Base-by-base conservation (phyloP, 2,329 filamentous ascomycete genomes). In the Verticillium klebahnii region DNA sequence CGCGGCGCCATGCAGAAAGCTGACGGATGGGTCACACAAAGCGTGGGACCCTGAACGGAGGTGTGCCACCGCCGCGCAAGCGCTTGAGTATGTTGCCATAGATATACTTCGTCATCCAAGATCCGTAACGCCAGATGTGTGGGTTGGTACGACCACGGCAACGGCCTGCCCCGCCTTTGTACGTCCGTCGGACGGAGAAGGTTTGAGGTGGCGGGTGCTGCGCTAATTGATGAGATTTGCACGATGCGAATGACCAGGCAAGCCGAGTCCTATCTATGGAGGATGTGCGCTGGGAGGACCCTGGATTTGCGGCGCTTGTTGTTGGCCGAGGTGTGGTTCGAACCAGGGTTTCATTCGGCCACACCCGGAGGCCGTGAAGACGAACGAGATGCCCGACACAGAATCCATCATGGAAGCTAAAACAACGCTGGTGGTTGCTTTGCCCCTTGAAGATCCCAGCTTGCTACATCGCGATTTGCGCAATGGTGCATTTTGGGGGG, bases 271-370 rank as follows among this genome's bases (percentile, higher is more conserved):
- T 36, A 6, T 36, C 25, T 40, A 19, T 40, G 36, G 56, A 40
- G 56, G 57, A 58, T 58, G 39, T 50, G 57, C 29, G 37, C 57
- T 19, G 45, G 36, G 25, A 34, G 37, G 57, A 58, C 57, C 57
- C 57, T 58, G 57, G 23, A 58, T 58, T 29, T 50, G 29, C 37
- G 7, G 57, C 39, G 36, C 37, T 31, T 58, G 25, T 19, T 14
- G 55, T 37, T 37, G n/a, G 14, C n/a, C 29, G 57, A 31, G 36
- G 2, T 50, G 57, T 32, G 32, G 50, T 23, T 12, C 5, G 55
- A 23, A 14, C 17, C 32, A 19, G 55, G 45, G 19, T 14, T 52
- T 19, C 19, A 52, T 52, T 52, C 19, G 45, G 45, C 11, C 45
- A 52, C 19, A 23, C 45, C 45, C 45, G 12, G 45, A 8, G 45